Conservation (phyloP, 1,139 yeast species). For the Saccharomyces pastorianus region DNA sequence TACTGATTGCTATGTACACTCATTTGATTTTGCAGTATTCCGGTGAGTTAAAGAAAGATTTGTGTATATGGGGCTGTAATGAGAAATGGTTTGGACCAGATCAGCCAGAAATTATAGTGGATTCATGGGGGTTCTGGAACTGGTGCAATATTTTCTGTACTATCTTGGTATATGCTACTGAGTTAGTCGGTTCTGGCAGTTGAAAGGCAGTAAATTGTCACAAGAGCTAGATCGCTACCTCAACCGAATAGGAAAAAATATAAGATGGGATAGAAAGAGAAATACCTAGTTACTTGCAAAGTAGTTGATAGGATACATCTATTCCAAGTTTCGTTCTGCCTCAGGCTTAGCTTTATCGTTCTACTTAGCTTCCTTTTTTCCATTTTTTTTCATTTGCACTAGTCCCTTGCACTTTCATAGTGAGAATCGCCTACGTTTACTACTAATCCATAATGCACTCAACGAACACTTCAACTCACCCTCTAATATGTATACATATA, state of each 20-base stretch:
- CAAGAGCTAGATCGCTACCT: background rate
- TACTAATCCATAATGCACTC: background rate
- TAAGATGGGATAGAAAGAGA: background rate
- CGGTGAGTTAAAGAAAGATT: conserved; percentile 56
- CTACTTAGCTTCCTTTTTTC: background rate
- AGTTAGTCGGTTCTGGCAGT: conserved; percentile 40
- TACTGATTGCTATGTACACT: conserved; percentile 88
- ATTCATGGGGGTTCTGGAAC: conserved; percentile 92
- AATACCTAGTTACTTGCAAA: background rate
- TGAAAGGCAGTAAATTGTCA: conserved; percentile 2
- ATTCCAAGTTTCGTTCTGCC: background rate
- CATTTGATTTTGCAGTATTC: conserved; percentile 86
- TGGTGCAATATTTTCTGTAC: conserved; percentile 87
- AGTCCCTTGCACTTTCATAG: background rate
- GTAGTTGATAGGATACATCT: background rate
- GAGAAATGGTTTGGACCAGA: conserved; percentile 13
- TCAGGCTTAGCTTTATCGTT: background rate
- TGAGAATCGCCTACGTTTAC: background rate
- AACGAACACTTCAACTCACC: background rate
- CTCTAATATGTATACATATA: background rate
- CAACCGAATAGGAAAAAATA: background rate
- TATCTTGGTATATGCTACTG: conserved; percentile 69
- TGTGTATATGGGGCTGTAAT: conserved; percentile 51
- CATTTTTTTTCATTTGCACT: background rate
- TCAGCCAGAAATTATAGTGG: conserved; percentile 39